Base-by-base conservation (phyloP, 108 stramenopile genomes). In the Cyclotella atomus region DNA sequence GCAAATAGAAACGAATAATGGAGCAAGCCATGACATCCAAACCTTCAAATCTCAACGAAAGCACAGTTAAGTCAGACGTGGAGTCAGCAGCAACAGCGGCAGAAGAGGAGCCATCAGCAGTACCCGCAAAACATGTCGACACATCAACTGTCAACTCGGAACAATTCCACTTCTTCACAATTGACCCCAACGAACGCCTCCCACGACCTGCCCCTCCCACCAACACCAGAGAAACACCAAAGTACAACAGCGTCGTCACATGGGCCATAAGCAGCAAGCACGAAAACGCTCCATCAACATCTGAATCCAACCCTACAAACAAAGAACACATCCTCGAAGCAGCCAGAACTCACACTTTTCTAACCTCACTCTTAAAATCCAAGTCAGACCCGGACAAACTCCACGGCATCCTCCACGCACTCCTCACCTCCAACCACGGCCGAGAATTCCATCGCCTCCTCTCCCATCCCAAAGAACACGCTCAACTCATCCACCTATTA, bases 201-300 rank as follows among this genome's bases (percentile, higher is more conserved):
- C 72, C 61, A 1, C 62, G 68, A 12, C 73, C 55, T 0, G 49
- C 64, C 28, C 27, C 68, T 33, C 64, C 68, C n/a, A n/a, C n/a
- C n/a, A n/a, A 49, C 47, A 49, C 3, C 29, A 69, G 3, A 15
- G 65, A 35, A 10, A 60, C 14, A 43, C 52, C 9, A 24, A 62
- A 32, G 73, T 73, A 0, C 73, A 74, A 53, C 59, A 70, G 10
- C n/a, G 29, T 75, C 38, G 68, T 81, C 52, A 20, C 36, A 3
- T 75, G 61, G 62, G 80, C 80, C n/a, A 45, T 81, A 8, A 64
- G 68, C 0, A 70, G 73, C 64, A 81, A 75, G 56, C 80, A 81
- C 36, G 80, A 74, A 46, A 70, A 75, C 36, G 68, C 78, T 4
- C 23, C 38, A 24, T 2, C 17, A 19, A 25, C 19, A 15, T 7